Evolutionary conservation across 768 basidiomycete genomes (phyloP), one percentile per base, ranked within the genome.

Genomic region (Tremella fuciformis): DNA sequence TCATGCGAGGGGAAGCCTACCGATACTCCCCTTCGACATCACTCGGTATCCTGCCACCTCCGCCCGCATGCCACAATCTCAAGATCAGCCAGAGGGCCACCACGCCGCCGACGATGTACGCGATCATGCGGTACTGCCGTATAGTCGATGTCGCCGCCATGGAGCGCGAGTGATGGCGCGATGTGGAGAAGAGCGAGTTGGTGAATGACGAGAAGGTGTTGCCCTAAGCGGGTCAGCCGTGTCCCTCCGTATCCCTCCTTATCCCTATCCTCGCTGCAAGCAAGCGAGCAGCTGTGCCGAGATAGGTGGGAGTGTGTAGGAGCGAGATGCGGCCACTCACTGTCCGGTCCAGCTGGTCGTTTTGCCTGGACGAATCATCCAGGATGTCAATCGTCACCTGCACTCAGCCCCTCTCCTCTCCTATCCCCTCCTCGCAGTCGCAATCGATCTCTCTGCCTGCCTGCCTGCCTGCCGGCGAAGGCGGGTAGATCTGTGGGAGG

Each of bases 311-410:
- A 34, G 6, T 34, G 29, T 4, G 29, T 11, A 34, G 6, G 29
- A 34, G 29, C 6, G 42, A 47, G 44, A 22, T 4, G 26, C n/a
- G n/a, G n/a, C n/a, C n/a, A 66, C 73, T 22, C 60, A 75, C 73
- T 11, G 73, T 76, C 59, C 71, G 57, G 52, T 76, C 75, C 21
- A 76, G 69, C 68, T 75, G 71, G 40, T 75, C 71, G 62, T 76
- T 76, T 55, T 75, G 73, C 41, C 75, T 54, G n/a, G 65, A 59
- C 21, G 73, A 69, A 57, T 76, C 75, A 25, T 75, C 72, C 25
- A 76, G 63, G 41, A 77, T 77, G 64, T 77, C 76, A 41, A 77
- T 77, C 26, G 76, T 77, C 15, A 77, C 76, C 76, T 76, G 53
- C 19, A 6, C 13, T 61, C 51, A 63, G 59, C 58, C 15, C 13